phyloP scores from a whole-genome alignment of 129 eudicot genomes.

The Helichrysum umbraculigerum region DNA sequence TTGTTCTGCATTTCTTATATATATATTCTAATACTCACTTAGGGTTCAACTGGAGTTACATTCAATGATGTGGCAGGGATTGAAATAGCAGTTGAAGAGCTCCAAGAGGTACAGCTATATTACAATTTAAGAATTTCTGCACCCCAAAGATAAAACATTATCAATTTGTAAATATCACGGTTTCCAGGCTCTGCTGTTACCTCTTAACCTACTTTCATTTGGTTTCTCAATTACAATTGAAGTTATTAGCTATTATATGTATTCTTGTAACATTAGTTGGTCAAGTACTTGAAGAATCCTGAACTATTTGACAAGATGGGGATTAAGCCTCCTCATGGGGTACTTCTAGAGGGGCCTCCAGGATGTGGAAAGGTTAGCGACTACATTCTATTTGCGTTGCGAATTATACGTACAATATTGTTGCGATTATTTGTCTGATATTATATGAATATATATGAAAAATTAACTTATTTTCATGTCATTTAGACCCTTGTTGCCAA shows the following conservation, averaged over 20 bases:
- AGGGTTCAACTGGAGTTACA: constrained; percentile 97
- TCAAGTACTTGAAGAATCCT: constrained; percentile 82
- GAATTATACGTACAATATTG: neutral
- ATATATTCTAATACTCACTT: constrained; percentile 4
- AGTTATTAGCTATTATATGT: constrained; percentile 9
- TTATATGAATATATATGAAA: neutral
- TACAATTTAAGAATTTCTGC: neutral
- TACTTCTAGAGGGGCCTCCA: constrained; percentile 95
- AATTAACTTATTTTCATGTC: neutral
- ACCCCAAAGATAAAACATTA: neutral
- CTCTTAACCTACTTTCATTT: no score
- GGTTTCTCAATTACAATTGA: constrained; percentile 1
- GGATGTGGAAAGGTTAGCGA: constrained; percentile 87
- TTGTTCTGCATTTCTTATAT: constrained; percentile 9
- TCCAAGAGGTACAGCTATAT: constrained; percentile 67
- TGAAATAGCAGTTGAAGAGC: constrained; percentile 96
- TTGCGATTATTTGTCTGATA: neutral
- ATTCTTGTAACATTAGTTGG: constrained; percentile 50
- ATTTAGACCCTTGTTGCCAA: constrained; percentile 87
- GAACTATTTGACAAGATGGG: constrained; percentile 84
- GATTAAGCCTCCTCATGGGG: constrained; percentile 96
- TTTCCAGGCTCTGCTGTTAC: no score
- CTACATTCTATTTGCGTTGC: constrained; percentile 16
- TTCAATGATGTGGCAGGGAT: constrained; percentile 93
- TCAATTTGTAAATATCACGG: no score